phyloP scores from a whole-genome alignment of 768 basidiomycete genomes.

The Lentinula guzmanii region DNA sequence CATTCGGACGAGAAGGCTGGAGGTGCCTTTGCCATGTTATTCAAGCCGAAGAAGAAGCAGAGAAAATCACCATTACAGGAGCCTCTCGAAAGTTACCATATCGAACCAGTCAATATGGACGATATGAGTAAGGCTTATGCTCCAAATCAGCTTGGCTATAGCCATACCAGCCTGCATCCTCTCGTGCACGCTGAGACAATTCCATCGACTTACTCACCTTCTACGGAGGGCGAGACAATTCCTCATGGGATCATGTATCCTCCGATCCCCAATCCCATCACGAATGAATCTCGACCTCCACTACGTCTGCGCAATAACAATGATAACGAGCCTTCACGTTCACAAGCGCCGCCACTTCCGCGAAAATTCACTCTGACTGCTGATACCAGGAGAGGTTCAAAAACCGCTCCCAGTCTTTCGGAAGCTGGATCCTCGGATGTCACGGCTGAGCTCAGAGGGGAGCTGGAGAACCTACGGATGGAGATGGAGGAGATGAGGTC shows the following conservation, averaged over 20 bases:
- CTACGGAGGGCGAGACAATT: not conserved
- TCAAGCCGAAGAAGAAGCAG: not conserved
- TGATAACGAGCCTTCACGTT: not conserved
- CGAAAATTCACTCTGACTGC: not conserved
- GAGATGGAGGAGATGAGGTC: conserved; percentile 12
- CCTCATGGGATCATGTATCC: not conserved
- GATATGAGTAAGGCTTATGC: not conserved
- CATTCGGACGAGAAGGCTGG: not conserved
- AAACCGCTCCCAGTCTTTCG: not conserved
- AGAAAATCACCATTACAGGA: not conserved
- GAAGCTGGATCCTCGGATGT: not conserved
- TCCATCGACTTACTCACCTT: not conserved
- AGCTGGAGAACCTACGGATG: conserved; percentile 10
- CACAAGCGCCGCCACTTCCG: not conserved
- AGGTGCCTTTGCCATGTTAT: not conserved
- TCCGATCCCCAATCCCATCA: not conserved
- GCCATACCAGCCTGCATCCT: not conserved
- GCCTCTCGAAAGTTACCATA: not conserved
- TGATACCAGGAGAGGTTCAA: not conserved
- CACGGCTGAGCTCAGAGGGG: conserved; percentile 4
- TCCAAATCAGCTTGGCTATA: not conserved
- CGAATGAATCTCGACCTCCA: not conserved
- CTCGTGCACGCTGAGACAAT: not conserved
- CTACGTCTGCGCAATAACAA: not conserved
- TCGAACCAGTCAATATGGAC: not conserved